Evolutionary conservation across 1,284 basidiomycete genomes (phyloP).

Genomic region (Pyrrhoderma noxium): DNA sequence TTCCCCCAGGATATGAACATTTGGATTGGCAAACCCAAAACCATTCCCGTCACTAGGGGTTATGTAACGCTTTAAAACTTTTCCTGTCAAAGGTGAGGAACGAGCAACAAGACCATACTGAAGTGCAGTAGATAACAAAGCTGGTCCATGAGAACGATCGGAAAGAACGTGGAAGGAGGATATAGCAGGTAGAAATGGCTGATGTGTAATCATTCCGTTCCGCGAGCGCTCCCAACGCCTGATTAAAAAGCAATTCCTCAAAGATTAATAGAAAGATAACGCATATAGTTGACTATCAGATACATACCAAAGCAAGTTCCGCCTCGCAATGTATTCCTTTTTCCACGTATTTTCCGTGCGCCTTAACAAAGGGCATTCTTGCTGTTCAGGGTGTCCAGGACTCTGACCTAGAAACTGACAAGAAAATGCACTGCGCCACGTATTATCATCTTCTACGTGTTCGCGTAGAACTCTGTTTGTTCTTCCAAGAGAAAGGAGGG

Average conservation of each 20-base stretch:
- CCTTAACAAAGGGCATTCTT: constrained; percentile 45
- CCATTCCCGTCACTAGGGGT: constrained; percentile 56
- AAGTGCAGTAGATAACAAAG: constrained; percentile 60
- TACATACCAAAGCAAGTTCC: constrained; percentile 46
- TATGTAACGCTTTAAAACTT: constrained; percentile 64
- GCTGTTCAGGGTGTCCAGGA: constrained; percentile 24
- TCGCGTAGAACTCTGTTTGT: constrained; percentile 51
- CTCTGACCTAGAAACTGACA: constrained; percentile 60
- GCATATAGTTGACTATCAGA: neutral
- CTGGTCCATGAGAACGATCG: constrained; percentile 28
- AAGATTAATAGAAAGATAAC: neutral
- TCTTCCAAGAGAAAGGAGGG: constrained; percentile 51
- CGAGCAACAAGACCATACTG: constrained; percentile 71
- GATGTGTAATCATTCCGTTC: constrained; percentile 52
- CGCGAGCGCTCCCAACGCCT: constrained; percentile 72
- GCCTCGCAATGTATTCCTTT: constrained; percentile 54
- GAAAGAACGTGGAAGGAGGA: constrained; percentile 53
- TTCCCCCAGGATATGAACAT: constrained; percentile 71
- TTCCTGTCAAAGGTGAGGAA: constrained; percentile 65
- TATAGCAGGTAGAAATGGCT: constrained; percentile 50
- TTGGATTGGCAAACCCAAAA: constrained; percentile 58
- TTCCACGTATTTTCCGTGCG: constrained; percentile 56
- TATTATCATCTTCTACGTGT: constrained; percentile 73
- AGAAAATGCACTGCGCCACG: constrained; percentile 78
- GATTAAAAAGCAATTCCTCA: constrained; percentile 1